A percentile compares a stretch with the other conserved stretches of the same genome.
Conservation (phyloP, 106 monocot genomes). For the Platanthera zijinensis region DNA sequence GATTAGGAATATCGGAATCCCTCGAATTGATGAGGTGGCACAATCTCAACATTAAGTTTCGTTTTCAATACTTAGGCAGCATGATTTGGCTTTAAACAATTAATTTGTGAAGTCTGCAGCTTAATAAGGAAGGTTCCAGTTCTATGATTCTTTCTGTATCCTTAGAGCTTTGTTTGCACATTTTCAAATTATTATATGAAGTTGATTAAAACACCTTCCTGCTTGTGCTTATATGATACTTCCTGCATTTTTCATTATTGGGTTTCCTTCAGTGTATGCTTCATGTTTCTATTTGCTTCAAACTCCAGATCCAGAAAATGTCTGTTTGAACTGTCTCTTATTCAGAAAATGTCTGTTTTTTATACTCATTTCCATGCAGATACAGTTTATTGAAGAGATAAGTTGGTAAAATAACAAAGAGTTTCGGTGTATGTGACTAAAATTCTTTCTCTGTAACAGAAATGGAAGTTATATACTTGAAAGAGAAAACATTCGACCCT, state of each 20-base stretch:
- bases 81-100: neutral
- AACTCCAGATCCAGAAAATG: neutral
- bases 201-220: neutral
- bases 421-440: neutral
- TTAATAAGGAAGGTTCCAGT: neutral
- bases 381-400: neutral
- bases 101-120: neutral
- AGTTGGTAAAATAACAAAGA: neutral
- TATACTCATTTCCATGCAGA: conserved; percentile 2
- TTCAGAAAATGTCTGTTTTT: neutral
- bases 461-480: conserved; percentile 6
- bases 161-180: too few relatives aligned
- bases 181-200: neutral
- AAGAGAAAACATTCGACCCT: neutral
- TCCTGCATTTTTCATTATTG: neutral
- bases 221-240: neutral
- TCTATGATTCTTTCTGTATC: neutral
- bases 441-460: neutral
- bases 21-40: too few relatives aligned
- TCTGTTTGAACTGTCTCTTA: neutral
- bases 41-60: too few relatives aligned
- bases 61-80: neutral
- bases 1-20: too few relatives aligned
- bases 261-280: neutral
- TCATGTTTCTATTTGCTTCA: neutral